phyloP scores from a whole-genome alignment of 2,329 filamentous ascomycete species.

The Colletotrichum cereale region DNA sequence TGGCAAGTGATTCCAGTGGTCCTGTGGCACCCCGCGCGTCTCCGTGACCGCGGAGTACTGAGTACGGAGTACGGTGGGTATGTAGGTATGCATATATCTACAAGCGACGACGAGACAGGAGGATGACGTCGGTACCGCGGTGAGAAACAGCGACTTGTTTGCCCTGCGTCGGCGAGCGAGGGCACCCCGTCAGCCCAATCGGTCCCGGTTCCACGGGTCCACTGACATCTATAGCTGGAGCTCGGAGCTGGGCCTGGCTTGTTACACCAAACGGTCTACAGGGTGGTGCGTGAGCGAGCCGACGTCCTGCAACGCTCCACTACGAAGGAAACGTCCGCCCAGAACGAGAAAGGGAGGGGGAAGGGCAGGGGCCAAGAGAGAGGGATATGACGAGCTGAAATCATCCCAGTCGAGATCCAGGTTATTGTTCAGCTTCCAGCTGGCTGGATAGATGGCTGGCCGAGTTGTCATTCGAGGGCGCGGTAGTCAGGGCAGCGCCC shows the following conservation, averaged over 20 bases:
- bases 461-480: slow-evolving; percentile 6
- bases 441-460: slow-evolving; percentile 1
- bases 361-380: not conserved
- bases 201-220: slow-evolving; percentile 36
- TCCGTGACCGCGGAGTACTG: not conserved
- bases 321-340: not conserved
- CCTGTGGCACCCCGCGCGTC: not conserved
- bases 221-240: slow-evolving; percentile 30
- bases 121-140: slow-evolving; percentile 14
- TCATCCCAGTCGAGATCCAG: slow-evolving; percentile 14
- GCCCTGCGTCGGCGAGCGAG: slow-evolving; percentile 2
- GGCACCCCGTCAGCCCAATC: slow-evolving; percentile 28
- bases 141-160: slow-evolving; percentile 12
- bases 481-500: slow-evolving; percentile 6
- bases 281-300: slow-evolving; percentile 11
- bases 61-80: not conserved
- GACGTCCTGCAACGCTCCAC: slow-evolving; percentile 22
- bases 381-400: slow-evolving; percentile 4
- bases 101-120: not conserved
- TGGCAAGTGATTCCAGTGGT: slow-evolving; percentile 7
- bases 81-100: not conserved
- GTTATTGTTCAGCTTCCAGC: slow-evolving; percentile 1
- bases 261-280: slow-evolving; percentile 31
- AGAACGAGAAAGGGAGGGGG: not conserved
- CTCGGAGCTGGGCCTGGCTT: slow-evolving; percentile 14